Conservation (phyloP, 75 land plant genomes). For the Ceratopteris richardii region DNA sequence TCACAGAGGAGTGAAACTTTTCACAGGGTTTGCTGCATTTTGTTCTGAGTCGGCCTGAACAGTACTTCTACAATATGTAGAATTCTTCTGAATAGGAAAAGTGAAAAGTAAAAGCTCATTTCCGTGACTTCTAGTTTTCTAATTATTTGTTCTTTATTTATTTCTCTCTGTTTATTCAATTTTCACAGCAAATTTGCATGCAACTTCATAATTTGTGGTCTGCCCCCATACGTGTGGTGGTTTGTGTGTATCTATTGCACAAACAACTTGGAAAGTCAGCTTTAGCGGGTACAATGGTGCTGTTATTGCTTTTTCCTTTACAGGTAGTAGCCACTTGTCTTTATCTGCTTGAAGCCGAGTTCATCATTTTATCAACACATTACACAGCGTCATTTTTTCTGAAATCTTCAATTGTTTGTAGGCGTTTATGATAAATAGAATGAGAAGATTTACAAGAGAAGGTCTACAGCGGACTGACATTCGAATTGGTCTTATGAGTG, state of each 20-base stretch:
- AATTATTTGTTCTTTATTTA: too few relatives aligned
- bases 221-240: slow-evolving; percentile 13
- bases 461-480: slow-evolving; percentile 89
- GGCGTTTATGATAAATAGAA: slow-evolving; percentile 67
- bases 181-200: slow-evolving; percentile 11
- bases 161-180: too few relatives aligned
- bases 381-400: too few relatives aligned
- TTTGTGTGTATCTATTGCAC: slow-evolving; percentile 7
- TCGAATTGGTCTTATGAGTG: slow-evolving; percentile 90
- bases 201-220: slow-evolving; percentile 18
- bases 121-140: too few relatives aligned
- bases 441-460: slow-evolving; percentile 67
- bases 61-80: too few relatives aligned
- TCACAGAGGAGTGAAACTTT: too few relatives aligned
- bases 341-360: too few relatives aligned
- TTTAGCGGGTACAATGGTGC: slow-evolving; percentile 10
- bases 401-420: slow-evolving; percentile 4
- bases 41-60: too few relatives aligned
- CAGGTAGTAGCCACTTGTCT: slow-evolving; percentile 7
- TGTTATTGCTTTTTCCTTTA: slow-evolving; percentile 11
- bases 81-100: too few relatives aligned
- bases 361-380: too few relatives aligned
- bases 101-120: too few relatives aligned
- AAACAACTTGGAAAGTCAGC: slow-evolving; percentile 8
- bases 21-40: too few relatives aligned